Percentiles rank a stretch among this genome's conserved stretches.
These are phyloP conservation scores for Clavispora fructus DNA, from an alignment of 805 yeast species.

Conservation along the genomic window DNA sequence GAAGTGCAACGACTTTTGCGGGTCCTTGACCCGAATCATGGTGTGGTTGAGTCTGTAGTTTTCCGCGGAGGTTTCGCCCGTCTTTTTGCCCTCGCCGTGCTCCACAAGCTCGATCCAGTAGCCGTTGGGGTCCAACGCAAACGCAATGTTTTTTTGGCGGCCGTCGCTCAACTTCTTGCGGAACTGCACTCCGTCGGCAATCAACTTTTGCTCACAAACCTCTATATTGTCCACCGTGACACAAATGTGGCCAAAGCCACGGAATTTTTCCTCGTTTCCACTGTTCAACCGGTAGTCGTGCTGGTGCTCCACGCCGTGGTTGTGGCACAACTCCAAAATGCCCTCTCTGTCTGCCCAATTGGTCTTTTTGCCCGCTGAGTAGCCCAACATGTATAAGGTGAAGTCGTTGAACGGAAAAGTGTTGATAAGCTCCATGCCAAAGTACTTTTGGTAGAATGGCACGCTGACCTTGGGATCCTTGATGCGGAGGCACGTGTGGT, in stretches of 20 bases:
- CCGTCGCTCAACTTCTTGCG: constrained; percentile 86
- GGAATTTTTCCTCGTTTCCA: constrained; percentile 79
- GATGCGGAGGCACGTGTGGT: constrained; percentile 76
- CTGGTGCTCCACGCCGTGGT: constrained; percentile 66
- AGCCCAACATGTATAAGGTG: constrained; percentile 65
- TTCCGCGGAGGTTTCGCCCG: constrained; percentile 31
- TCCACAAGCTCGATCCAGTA: constrained; percentile 93
- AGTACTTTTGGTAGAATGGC: constrained; percentile 65
- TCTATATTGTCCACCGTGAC: constrained; percentile 77
- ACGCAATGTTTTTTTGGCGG: constrained; percentile 88
- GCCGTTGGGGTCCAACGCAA: constrained; percentile 91
- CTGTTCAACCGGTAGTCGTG: constrained; percentile 54
- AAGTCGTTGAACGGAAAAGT: constrained; percentile 50
- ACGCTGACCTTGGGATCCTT: constrained; percentile 73
- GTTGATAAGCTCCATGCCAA: constrained; percentile 64
- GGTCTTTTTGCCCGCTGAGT: constrained; percentile 40
- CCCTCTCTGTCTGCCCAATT: constrained; percentile 53
- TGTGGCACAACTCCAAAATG: constrained; percentile 77
- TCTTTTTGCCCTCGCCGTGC: constrained; percentile 41
- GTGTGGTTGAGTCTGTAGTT: constrained; percentile 72
- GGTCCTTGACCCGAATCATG: constrained; percentile 91
- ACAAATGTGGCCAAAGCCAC: constrained; percentile 95
- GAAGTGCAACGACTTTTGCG: constrained; percentile 66
- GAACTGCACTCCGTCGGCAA: constrained; percentile 62
- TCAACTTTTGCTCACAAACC: constrained; percentile 52